Conservation (phyloP, 495 filamentous ascomycete species). For the Lepraria neglecta region DNA sequence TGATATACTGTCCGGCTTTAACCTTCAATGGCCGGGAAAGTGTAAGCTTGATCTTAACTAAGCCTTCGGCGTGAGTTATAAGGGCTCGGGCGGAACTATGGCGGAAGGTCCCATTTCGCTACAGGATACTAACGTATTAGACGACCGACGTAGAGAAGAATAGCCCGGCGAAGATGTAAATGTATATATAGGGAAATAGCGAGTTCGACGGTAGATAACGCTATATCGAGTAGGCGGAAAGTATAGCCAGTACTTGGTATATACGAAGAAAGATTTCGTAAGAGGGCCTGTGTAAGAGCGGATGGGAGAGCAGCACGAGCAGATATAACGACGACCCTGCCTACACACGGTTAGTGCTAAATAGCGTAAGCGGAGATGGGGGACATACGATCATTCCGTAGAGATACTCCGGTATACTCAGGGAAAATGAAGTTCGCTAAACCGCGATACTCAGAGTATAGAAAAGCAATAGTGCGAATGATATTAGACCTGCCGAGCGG, state of each 20-base stretch:
- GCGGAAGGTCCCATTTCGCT: slow-evolving; percentile 31
- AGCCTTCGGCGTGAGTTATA: slow-evolving; percentile 19
- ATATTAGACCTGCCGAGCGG: slow-evolving; percentile 18
- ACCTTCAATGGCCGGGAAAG: slow-evolving; percentile 28
- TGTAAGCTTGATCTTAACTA: slow-evolving; percentile 16
- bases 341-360: slow-evolving; percentile 3
- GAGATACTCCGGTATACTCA: slow-evolving; percentile 8
- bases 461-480: slow-evolving; percentile 10
- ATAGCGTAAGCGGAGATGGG: neutral
- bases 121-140: slow-evolving; percentile 26
- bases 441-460: slow-evolving; percentile 2
- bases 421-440: slow-evolving; percentile 2
- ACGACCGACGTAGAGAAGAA: slow-evolving; percentile 27
- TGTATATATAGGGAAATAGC: slow-evolving; percentile 27
- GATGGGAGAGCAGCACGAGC: slow-evolving; percentile 9
- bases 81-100: slow-evolving; percentile 19
- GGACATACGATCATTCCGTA: slow-evolving; percentile 3
- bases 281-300: slow-evolving; percentile 6
- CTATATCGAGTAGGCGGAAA: slow-evolving; percentile 32
- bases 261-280: slow-evolving; percentile 36
- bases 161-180: slow-evolving; percentile 29
- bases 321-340: slow-evolving; percentile 6
- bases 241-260: slow-evolving; percentile 30
- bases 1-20: slow-evolving; percentile 37
- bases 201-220: slow-evolving; percentile 24